Evolutionary conservation across 2,329 filamentous ascomycete species (phyloP), one percentile per base, ranked within the genome.

Genomic region (Arthroderma uncinatum): DNA sequence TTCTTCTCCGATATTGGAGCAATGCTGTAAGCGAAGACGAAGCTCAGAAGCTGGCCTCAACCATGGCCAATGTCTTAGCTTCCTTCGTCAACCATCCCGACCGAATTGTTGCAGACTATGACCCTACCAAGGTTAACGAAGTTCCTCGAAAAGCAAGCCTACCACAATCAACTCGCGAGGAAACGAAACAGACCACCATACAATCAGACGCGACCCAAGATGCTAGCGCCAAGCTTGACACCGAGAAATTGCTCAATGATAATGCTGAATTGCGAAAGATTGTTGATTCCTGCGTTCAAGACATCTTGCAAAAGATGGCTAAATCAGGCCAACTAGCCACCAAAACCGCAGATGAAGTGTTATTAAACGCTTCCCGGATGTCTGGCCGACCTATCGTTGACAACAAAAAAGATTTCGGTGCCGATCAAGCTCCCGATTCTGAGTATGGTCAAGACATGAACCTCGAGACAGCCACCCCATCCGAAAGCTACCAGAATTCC

Each of bases 1-100:
- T 74, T 25, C 57, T 72, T 48, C 62, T 74, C 37, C 66, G 70
- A 56, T 74, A 73, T 62, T 73, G 71, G 71, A 66, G 65, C 37
- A 65, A 74, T 59, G 59, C 64, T 59, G 59, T 74, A 58, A 71
- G 70, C 57, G 66, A 72, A 59, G 54, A 61, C 1, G 64, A 71
- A 57, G 71, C 67, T 0, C 63, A 70, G 10, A 54, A 57, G 5
- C 58, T 73, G 7, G 64, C 67, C 10, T 60, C 66, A 25, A 61
- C 64, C 2, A 67, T 73, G 53, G 66, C 68, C 7, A 63, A 63
- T 28, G 64, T 71, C 1, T 68, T 73, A 40, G 62, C 61, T 1
- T 63, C 59, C 28, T 72, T 72, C 28, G 63, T 71, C 19, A 64
- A 69, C 33, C 60, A 64, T 1, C 66, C 70, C 14, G 30, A 40